These are phyloP conservation scores for Geotrichum carabidarum DNA, from an alignment of 1,139 yeast genomes.

Conservation along the genomic window DNA sequence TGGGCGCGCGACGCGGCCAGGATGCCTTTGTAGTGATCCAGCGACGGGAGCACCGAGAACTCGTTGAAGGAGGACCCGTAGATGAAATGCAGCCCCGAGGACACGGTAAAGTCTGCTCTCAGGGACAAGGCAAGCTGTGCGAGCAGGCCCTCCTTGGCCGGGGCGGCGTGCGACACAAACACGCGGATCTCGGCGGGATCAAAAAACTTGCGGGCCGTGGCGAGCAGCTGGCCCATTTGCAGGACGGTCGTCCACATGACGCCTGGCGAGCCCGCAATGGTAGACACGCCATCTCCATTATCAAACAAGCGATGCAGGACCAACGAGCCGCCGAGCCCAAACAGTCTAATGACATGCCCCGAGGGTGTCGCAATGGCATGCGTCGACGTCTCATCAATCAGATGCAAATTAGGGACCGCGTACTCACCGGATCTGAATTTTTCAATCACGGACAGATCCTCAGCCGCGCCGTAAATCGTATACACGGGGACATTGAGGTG, in stretches of 20 bases:
- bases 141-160: conserved; percentile 57
- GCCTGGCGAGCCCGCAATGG: conserved; percentile 64
- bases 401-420: conserved; percentile 50
- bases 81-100: conserved; percentile 67
- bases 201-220: conserved; percentile 43
- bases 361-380: conserved; percentile 38
- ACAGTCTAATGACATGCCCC: conserved; percentile 48
- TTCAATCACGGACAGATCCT: conserved; percentile 62
- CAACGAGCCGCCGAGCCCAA: conserved; percentile 70
- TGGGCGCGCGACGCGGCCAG: conserved; percentile 53
- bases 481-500: conserved; percentile 62
- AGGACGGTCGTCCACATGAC: conserved; percentile 69
- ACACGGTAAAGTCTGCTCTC: conserved; percentile 66
- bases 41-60: conserved; percentile 56
- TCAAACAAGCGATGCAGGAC: conserved; percentile 66
- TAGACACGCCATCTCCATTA: conserved; percentile 48
- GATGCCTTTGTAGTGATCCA: conserved; percentile 53
- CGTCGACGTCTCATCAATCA: conserved; percentile 54
- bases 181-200: conserved; percentile 50
- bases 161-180: conserved; percentile 65
- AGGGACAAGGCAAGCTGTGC: conserved; percentile 64
- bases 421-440: conserved; percentile 54
- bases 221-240: conserved; percentile 61
- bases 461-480: conserved; percentile 70
- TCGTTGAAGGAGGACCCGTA: conserved; percentile 71